Conservation (phyloP, 2,329 filamentous ascomycete genomes). For the Fusarium kyushuense region DNA sequence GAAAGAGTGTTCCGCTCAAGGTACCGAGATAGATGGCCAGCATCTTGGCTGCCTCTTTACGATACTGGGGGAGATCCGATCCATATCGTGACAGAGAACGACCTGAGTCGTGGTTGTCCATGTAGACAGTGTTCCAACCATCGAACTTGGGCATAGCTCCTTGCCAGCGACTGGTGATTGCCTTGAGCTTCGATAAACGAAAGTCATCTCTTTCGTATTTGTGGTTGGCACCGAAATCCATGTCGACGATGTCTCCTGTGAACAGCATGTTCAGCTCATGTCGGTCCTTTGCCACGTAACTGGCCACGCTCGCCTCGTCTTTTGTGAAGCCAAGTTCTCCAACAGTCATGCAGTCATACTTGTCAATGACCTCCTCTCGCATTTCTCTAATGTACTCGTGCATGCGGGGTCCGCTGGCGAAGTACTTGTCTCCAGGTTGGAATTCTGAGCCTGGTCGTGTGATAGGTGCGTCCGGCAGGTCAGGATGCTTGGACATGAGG, state of each 20-base stretch:
- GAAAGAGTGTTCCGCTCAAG: conserved; percentile 59
- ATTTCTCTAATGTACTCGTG: conserved; percentile 53
- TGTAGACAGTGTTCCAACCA: conserved; percentile 64
- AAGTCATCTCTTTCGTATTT: conserved; percentile 59
- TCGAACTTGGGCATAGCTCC: conserved; percentile 52
- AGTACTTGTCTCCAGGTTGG: conserved; percentile 57
- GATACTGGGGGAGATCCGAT: conserved; percentile 54
- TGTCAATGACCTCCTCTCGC: conserved; percentile 56
- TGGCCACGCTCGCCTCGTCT: conserved; percentile 58
- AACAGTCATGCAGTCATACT: conserved; percentile 68
- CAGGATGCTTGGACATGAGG: conserved; percentile 68
- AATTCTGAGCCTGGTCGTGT: conserved; percentile 49
- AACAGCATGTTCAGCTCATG: conserved; percentile 50
- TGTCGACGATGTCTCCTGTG: conserved; percentile 46
- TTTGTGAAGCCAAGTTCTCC: conserved; percentile 47
- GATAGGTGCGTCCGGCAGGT: conserved; percentile 65
- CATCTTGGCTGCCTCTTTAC: conserved; percentile 60
- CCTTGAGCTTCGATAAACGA: conserved; percentile 52
- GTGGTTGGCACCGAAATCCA: conserved; percentile 49
- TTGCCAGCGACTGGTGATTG: conserved; percentile 55
- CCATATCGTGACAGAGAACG: conserved; percentile 63
- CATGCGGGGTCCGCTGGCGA: conserved; percentile 67
- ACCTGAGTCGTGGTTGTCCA: conserved; percentile 69
- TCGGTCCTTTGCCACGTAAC: conserved; percentile 61
- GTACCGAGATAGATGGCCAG: conserved; percentile 56